Conservation (phyloP, 495 filamentous ascomycete species). For the Neurospora cerealis region DNA sequence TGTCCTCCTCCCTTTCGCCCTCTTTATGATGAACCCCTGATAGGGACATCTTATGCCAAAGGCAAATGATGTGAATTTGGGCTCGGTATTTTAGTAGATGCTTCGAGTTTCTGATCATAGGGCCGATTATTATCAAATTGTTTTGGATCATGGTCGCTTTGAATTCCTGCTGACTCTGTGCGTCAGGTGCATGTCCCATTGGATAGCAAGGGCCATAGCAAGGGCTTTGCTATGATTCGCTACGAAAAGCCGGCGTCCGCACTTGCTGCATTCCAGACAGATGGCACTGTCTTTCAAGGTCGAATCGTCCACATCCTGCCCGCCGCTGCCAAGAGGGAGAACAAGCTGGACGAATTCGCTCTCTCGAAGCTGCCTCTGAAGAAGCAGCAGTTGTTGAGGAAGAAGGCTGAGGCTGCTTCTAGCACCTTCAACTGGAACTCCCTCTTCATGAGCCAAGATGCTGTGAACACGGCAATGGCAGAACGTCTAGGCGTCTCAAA, state of each 20-base stretch:
- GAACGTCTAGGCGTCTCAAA: slow-evolving; percentile 81
- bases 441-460: slow-evolving; percentile 95
- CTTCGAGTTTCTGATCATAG: slow-evolving; percentile 40
- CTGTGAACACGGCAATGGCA: slow-evolving; percentile 84
- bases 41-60: slow-evolving; percentile 97
- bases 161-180: slow-evolving; percentile 19
- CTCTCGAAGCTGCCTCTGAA: slow-evolving; percentile 85
- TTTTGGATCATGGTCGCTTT: slow-evolving; percentile 6
- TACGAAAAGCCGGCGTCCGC: slow-evolving; percentile 61
- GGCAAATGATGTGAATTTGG: slow-evolving; percentile 48
- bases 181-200: slow-evolving; percentile 71
- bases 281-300: slow-evolving; percentile 81
- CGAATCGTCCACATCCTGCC: slow-evolving; percentile 83
- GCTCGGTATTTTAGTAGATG: slow-evolving; percentile 58
- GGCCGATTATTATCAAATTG: slow-evolving; percentile 17
- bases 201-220: slow-evolving; percentile 55
- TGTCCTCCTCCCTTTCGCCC: slow-evolving; percentile 17
- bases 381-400: slow-evolving; percentile 82
- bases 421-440: slow-evolving; percentile 93
- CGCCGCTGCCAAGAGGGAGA: slow-evolving; percentile 67
- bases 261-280: slow-evolving; percentile 65
- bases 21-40: slow-evolving; percentile 89
- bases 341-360: slow-evolving; percentile 74
- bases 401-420: slow-evolving; percentile 64
- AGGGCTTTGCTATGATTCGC: slow-evolving; percentile 84